A percentile compares a stretch with the other conserved stretches of the same genome.
Evolutionary conservation across 2,329 filamentous ascomycete genomes (phyloP).

Genomic region (Trichoderma koningii): DNA sequence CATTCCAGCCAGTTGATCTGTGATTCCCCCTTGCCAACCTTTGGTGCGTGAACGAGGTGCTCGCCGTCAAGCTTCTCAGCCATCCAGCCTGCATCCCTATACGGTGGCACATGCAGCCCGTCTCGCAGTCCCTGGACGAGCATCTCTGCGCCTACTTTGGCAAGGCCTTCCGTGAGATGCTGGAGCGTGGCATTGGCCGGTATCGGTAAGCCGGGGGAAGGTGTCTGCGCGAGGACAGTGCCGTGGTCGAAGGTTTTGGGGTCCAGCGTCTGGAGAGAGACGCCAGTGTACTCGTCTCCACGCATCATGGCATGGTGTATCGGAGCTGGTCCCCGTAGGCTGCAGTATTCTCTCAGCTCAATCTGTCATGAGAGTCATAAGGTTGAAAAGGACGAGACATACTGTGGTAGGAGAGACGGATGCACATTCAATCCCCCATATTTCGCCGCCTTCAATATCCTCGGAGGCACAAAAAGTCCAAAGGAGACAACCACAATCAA

Average conservation of each 20-base stretch:
- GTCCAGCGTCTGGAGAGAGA: conserved; percentile 87
- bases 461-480: conserved; percentile 80
- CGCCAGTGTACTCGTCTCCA: conserved; percentile 63
- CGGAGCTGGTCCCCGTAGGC: conserved; percentile 82
- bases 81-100: conserved; percentile 43
- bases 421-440: conserved; percentile 94
- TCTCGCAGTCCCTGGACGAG: conserved; percentile 66
- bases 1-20: conserved; percentile 62
- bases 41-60: conserved; percentile 61
- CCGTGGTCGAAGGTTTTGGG: conserved; percentile 76
- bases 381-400: conserved; percentile 33
- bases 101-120: conserved; percentile 65
- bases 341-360: conserved; percentile 38
- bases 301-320: conserved; percentile 80
- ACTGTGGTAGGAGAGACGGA: conserved; percentile 87
- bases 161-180: conserved; percentile 53
- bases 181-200: conserved; percentile 47
- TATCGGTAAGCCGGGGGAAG: conserved; percentile 57
- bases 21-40: conserved; percentile 66
- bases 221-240: conserved; percentile 69
- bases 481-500: conserved; percentile 93
- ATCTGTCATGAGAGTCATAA: neutral
- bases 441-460: conserved; percentile 67
- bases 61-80: conserved; percentile 30
- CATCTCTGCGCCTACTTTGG: conserved; percentile 67